Evolutionary conservation across 179 eudicot species (phyloP), one percentile per base, ranked within the genome.

Genomic region (Beta lomatogona): DNA sequence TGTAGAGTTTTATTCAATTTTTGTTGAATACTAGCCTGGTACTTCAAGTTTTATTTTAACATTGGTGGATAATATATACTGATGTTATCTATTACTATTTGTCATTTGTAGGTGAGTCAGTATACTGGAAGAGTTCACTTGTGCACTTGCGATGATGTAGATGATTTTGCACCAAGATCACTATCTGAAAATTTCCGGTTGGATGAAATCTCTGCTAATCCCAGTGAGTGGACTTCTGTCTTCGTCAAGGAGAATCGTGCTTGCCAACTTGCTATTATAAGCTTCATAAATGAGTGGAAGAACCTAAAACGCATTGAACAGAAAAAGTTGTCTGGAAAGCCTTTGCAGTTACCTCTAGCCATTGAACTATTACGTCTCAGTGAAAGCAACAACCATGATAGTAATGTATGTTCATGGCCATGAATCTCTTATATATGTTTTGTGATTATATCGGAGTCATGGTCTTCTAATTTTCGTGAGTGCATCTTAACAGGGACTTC

Each of bases 61-160:
- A 16, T 50, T 22, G 50, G 55, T 66, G 70, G 59, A 52, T 14
- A n/a, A 45, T 59, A 50, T 48, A 12, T 64, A 65, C 63, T 57
- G 64, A 54, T 80, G 67, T 70, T 57, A 61, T 53, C 12, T 46
- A 21, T 64, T 9, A 8, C 58, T 50, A 14, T 61, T 16, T 25
- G 53, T 46, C 1, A 64, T 81, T 44, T 67, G 52, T 87, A 97
- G 99, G 97, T 97, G 84, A 97, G 98, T 86, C 92, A 89, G 78
- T 91, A 97, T 83, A 97, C 98, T 70, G 97, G 97, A 88, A 90
- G 99, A 86, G 83, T 97, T 80, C 99, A 97, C 88, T 82, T 94
- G 78, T 93, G 93, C 85, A 80, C 87, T 63, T 94, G 95, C 77
- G 88, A 76, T 80, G 88, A 87, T 36, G 98, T 89, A 79, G 84